These are phyloP conservation scores for Pythium brassicae DNA, from an alignment of 352 stramenopile genomes.

Conservation along the genomic window DNA sequence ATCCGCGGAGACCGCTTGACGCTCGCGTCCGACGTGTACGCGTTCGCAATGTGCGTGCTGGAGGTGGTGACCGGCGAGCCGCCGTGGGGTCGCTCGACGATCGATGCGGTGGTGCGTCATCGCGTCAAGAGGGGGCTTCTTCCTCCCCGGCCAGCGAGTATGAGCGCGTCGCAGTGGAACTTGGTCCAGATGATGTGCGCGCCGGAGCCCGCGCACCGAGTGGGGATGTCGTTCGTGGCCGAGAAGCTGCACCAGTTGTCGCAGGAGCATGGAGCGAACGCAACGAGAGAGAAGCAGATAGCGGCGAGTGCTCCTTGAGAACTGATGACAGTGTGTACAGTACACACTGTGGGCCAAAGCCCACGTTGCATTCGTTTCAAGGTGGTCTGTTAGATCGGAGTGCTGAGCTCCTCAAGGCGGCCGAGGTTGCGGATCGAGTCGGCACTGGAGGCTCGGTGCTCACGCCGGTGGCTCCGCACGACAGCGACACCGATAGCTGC, in stretches of 20 bases:
- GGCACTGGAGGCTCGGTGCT: neutral
- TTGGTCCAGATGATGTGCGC: neutral
- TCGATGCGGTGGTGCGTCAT: neutral
- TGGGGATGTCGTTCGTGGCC: neutral
- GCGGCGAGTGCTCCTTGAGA: too few relatives aligned
- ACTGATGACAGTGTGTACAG: too few relatives aligned
- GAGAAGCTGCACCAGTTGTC: conserved; percentile 1
- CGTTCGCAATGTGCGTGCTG: conserved; percentile 8
- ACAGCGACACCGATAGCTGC: conserved; percentile 8
- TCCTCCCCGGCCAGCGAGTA: neutral
- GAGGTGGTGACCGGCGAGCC: conserved; percentile 2
- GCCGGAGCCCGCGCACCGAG: neutral
- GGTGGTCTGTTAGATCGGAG: conserved; percentile 3
- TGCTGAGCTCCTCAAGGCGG: conserved; percentile 9
- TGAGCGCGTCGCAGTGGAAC: neutral
- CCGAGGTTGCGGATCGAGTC: conserved; percentile 8
- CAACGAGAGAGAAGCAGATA: too few relatives aligned
- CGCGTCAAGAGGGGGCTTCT: neutral
- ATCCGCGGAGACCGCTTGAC: neutral
- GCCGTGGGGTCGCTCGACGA: neutral
- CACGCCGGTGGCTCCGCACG: conserved; percentile 11
- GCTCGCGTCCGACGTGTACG: conserved; percentile 9
- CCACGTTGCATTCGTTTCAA: neutral
- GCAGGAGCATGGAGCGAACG: neutral
- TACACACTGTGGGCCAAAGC: neutral